A percentile compares a stretch with the other conserved stretches of the same genome.
Evolutionary conservation across 257 asterid species (phyloP).

Genomic region (Nicotiana paniculata): DNA sequence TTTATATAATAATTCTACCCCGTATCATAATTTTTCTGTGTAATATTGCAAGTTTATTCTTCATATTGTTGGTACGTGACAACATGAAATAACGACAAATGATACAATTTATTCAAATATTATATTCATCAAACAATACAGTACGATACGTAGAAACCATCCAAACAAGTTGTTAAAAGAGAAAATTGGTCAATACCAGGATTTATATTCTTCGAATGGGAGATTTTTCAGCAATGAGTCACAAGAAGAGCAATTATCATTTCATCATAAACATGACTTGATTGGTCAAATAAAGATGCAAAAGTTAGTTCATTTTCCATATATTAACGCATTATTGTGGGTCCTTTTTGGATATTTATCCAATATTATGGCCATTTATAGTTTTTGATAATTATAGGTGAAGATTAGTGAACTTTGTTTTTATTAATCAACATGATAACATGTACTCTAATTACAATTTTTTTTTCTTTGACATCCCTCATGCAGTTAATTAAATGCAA

Average conservation of each 20-base stretch:
- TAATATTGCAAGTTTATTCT: no score
- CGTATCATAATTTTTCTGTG: no score
- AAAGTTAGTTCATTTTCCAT: neutral
- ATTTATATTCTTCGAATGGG: no score
- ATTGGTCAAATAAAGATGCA: slow-evolving; percentile 6
- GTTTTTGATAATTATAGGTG: neutral
- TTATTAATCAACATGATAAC: neutral
- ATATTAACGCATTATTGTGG: neutral
- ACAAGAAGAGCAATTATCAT: neutral
- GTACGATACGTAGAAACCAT: no score
- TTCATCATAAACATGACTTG: slow-evolving; percentile 1
- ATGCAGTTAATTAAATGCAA: neutral
- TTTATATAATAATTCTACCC: no score
- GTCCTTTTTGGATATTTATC: neutral
- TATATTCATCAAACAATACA: no score
- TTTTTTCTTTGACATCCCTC: neutral
- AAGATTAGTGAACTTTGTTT: neutral
- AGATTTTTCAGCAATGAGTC: no score
- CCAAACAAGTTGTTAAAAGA: no score
- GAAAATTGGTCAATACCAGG: no score
- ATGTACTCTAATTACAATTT: neutral
- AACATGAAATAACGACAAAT: no score
- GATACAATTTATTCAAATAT: no score
- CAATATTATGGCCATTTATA: slow-evolving; percentile 1
- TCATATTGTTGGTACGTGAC: no score